phyloP scores from a whole-genome alignment of 495 filamentous ascomycete species.

The Tuber umbilicatum region DNA sequence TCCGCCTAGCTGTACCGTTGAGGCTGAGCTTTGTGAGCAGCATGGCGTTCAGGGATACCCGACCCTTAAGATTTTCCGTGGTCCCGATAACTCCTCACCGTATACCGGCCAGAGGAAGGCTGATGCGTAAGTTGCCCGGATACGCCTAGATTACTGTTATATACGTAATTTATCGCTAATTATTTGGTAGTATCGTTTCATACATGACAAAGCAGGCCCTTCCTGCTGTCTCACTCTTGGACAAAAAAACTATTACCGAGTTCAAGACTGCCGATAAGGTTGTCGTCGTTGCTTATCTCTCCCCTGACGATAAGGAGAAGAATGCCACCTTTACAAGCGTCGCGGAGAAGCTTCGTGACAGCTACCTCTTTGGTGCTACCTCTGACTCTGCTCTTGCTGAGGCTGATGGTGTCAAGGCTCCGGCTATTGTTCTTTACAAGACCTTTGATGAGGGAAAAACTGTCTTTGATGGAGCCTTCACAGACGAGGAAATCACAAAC shows the following conservation, averaged over 20 bases:
- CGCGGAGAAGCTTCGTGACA: conserved; percentile 79
- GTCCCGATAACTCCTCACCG: conserved; percentile 69
- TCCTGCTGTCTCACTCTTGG: conserved; percentile 78
- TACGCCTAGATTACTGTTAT: neutral
- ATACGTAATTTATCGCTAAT: neutral
- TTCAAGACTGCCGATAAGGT: conserved; percentile 99
- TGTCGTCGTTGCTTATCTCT: conserved; percentile 82
- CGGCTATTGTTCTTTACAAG: conserved; percentile 93
- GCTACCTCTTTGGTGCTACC: conserved; percentile 83
- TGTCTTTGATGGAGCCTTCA: conserved; percentile 71
- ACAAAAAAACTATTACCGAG: conserved; percentile 73
- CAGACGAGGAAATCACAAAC: conserved; percentile 63
- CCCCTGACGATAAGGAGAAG: conserved; percentile 73
- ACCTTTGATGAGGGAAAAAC: conserved; percentile 94
- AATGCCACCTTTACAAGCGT: conserved; percentile 71
- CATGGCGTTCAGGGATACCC: conserved; percentile 95
- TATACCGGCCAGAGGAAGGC: conserved; percentile 89
- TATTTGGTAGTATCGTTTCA: conserved; percentile 66
- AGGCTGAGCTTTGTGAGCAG: conserved; percentile 80
- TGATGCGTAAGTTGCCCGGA: conserved; percentile 60
- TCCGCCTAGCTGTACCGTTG: conserved; percentile 64
- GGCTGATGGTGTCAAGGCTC: conserved; percentile 78
- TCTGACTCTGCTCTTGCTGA: conserved; percentile 77
- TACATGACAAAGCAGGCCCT: conserved; percentile 99
- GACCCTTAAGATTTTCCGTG: conserved; percentile 98